These are phyloP conservation scores for Cubamyces sp. DNA, from an alignment of 768 basidiomycete species.

Conservation along the genomic window DNA sequence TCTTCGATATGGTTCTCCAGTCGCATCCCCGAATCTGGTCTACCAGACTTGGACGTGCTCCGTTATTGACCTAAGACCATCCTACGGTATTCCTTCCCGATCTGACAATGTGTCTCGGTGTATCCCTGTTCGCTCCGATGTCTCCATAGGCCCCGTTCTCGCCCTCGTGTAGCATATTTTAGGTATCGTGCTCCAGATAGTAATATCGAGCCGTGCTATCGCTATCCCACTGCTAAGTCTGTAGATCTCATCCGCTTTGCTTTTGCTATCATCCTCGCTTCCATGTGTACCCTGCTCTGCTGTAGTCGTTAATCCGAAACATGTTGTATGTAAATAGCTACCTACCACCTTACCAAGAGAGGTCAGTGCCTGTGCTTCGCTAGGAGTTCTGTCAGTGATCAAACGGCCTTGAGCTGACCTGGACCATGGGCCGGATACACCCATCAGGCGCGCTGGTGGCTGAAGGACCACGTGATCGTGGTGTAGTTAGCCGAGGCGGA, in stretches of 20 bases:
- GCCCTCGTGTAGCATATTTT: slow-evolving; percentile 15
- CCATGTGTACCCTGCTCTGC: background rate
- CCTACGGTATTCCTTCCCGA: background rate
- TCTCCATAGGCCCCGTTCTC: background rate
- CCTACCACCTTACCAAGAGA: no score
- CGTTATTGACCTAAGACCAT: slow-evolving; percentile 10
- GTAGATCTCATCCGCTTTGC: background rate
- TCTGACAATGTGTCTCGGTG: background rate
- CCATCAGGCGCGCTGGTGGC: background rate
- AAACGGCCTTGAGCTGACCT: no score
- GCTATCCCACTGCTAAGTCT: background rate
- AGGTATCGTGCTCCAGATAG: slow-evolving; percentile 11
- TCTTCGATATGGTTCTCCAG: background rate
- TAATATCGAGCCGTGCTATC: slow-evolving; percentile 5
- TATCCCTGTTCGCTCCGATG: background rate
- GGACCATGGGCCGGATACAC: no score
- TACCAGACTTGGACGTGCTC: background rate
- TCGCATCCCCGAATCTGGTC: background rate
- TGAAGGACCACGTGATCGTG: slow-evolving; percentile 19
- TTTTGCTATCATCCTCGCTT: background rate
- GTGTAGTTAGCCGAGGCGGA: slow-evolving; percentile 1
- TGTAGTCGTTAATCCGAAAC: no score
- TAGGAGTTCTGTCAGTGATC: no score
- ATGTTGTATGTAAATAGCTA: no score
- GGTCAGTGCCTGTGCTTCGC: no score